Evolutionary conservation across 1,284 basidiomycete genomes (phyloP).

Genomic region (Pholiota adiposa): DNA sequence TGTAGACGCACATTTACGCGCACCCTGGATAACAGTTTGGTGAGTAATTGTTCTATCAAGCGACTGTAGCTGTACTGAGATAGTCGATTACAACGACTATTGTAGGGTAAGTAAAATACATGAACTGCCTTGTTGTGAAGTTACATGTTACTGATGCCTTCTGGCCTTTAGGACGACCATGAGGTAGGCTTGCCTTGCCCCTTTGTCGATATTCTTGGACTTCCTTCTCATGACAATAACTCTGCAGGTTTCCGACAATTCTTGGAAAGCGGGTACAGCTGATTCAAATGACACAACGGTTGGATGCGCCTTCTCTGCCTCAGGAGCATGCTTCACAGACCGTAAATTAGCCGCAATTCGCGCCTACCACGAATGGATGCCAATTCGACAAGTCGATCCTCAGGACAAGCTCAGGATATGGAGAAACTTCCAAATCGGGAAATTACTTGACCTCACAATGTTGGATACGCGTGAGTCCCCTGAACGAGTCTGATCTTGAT

Average conservation of each 20-base stretch:
- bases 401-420: slow-evolving; percentile 69
- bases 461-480: slow-evolving; percentile 58
- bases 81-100: background rate
- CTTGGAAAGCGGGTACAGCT: slow-evolving; percentile 68
- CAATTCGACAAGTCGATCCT: slow-evolving; percentile 64
- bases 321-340: slow-evolving; percentile 64
- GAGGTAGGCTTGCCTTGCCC: slow-evolving; percentile 42
- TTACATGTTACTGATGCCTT: background rate
- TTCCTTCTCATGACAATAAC: background rate
- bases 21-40: slow-evolving; percentile 68
- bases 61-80: background rate
- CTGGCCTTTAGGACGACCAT: slow-evolving; percentile 54
- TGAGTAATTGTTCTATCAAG: slow-evolving; percentile 26
- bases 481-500: background rate
- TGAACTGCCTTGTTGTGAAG: background rate
- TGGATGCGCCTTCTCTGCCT: slow-evolving; percentile 60
- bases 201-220: background rate
- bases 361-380: slow-evolving; percentile 76
- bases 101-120: background rate
- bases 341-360: slow-evolving; percentile 64
- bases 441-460: slow-evolving; percentile 62
- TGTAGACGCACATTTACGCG: slow-evolving; percentile 50
- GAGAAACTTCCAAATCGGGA: slow-evolving; percentile 69
- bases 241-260: slow-evolving; percentile 55
- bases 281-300: slow-evolving; percentile 62